Conservation (phyloP, 352 stramenopile genomes). For the Pythium folliculosum region DNA sequence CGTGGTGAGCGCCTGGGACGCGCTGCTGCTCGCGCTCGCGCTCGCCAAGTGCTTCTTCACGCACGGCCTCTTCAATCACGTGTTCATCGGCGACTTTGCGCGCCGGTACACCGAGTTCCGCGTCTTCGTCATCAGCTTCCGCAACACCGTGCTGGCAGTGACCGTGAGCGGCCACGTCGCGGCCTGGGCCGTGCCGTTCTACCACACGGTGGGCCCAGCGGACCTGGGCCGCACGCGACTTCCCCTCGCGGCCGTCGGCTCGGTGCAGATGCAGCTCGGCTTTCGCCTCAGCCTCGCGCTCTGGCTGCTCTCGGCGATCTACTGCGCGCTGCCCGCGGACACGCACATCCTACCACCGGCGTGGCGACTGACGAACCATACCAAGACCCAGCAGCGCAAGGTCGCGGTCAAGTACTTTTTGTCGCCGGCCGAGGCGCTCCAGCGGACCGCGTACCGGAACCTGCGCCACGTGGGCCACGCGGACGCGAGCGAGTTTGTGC, state of each 20-base stretch:
- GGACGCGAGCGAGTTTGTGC: slow-evolving; percentile 40
- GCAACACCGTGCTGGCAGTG: slow-evolving; percentile 32
- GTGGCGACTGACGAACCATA: too few species aligned
- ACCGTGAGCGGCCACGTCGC: slow-evolving; percentile 37
- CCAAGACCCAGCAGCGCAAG: slow-evolving; percentile 4
- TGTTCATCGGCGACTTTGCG: slow-evolving; percentile 46
- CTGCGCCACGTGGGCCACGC: slow-evolving; percentile 30
- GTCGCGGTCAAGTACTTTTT: slow-evolving; percentile 45
- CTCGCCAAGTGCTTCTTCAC: slow-evolving; percentile 32
- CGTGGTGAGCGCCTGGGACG: slow-evolving; percentile 31
- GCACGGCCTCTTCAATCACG: slow-evolving; percentile 32
- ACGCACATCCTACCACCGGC: neutral
- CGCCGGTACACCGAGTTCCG: slow-evolving; percentile 45
- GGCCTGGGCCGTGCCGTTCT: slow-evolving; percentile 35
- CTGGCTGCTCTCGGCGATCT: slow-evolving; percentile 38
- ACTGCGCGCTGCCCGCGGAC: slow-evolving; percentile 36
- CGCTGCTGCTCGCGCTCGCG: slow-evolving; percentile 25
- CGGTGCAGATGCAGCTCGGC: slow-evolving; percentile 34
- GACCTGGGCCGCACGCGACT: slow-evolving; percentile 8
- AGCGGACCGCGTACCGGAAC: slow-evolving; percentile 35
- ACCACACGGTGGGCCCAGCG: slow-evolving; percentile 26
- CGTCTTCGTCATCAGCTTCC: slow-evolving; percentile 47
- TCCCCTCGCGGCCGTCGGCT: slow-evolving; percentile 26
- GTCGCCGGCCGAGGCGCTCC: slow-evolving; percentile 39
- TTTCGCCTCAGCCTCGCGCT: slow-evolving; percentile 34